These are phyloP conservation scores for Setomelanomma holmii DNA, from an alignment of 2,329 filamentous ascomycete genomes.

Conservation along the genomic window DNA sequence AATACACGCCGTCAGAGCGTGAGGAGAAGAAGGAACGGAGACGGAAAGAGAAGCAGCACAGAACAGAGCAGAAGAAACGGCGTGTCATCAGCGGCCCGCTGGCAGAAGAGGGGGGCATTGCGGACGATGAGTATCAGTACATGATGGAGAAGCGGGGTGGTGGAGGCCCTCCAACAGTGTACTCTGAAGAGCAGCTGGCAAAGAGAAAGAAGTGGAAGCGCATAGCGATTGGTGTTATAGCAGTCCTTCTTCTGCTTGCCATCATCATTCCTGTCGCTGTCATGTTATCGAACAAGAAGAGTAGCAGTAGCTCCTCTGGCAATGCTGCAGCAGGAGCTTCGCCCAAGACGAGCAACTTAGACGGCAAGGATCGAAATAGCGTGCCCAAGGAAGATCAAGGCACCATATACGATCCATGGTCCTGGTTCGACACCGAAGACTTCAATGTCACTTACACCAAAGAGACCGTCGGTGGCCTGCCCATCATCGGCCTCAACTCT, in stretches of 20 bases:
- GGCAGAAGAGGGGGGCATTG: constrained; percentile 54
- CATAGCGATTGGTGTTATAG: constrained; percentile 54
- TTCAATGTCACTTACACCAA: constrained; percentile 96
- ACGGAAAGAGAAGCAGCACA: constrained; percentile 49
- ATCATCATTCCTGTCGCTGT: constrained; percentile 58
- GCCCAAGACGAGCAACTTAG: constrained; percentile 55
- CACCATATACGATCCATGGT: constrained; percentile 84
- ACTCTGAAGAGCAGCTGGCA: constrained; percentile 50
- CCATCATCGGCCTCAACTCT: constrained; percentile 85
- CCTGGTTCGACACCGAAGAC: constrained; percentile 87
- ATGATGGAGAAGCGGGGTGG: constrained; percentile 53
- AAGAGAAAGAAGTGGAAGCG: constrained; percentile 58
- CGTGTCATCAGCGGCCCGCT: constrained; percentile 57
- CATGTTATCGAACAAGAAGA: constrained; percentile 54
- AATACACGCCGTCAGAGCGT: constrained; percentile 48
- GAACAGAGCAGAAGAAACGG: constrained; percentile 43
- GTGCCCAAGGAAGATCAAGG: constrained; percentile 68
- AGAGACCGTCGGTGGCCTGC: constrained; percentile 82
- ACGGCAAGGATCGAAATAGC: constrained; percentile 51
- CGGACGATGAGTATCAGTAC: constrained; percentile 50
- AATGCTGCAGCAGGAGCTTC: constrained; percentile 26
- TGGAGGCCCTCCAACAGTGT: constrained; percentile 41
- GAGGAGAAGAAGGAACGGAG: constrained; percentile 49
- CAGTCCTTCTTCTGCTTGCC: constrained; percentile 51
- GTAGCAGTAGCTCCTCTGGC: constrained; percentile 30